Evolutionary conservation across 176 grass and related monocot species (phyloP), one percentile per base, ranked within the genome.

Genomic region (Oryza nivara): DNA sequence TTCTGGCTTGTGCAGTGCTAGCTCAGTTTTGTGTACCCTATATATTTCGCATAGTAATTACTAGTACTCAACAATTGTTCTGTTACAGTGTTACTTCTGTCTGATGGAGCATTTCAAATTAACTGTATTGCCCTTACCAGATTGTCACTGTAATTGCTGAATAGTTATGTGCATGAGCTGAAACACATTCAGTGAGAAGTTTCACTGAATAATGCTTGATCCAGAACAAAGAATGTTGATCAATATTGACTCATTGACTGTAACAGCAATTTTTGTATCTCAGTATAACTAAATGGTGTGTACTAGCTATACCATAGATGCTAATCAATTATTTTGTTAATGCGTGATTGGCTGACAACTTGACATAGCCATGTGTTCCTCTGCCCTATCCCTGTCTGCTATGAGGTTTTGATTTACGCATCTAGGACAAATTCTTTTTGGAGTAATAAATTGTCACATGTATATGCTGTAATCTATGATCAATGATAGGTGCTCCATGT

Each of bases 151-250:
- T 8, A 72, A 72, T 72, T 15, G 0, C 13, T 83, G 68, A 61
- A 28, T 68, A 66, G 19, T 48, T 36, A 60, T 68, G 41, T 80
- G 28, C 69, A 46, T 56, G 12, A 80, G 35, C 14, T 58, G 46
- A 60, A 68, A 56, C 12, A 35, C 19, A 45, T 49, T 64, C 30
- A 22, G 32, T 13, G 11, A 66, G 11, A 84, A 58, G 46, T 67
- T 23, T 61, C 73, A 15, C 72, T 82, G 19, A 23, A 6, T 64
- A 84, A 16, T 48, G 25, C 47, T 82, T 60, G 71, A 34, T 73
- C 15, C 36, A 73, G 68, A n/a, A 32, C 11, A 30, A 46, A 60
- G 60, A 49, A 83, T 4, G 19, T 2, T 66, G 75, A 52, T 84
- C 44, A 44, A 11, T 44, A 44, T 44, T 44, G 43, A 44, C 43